Percentiles rank a stretch among this genome's conserved stretches.
phyloP scores from a whole-genome alignment of 495 filamentous ascomycete genomes.

The Beverwykella pulmonaria region DNA sequence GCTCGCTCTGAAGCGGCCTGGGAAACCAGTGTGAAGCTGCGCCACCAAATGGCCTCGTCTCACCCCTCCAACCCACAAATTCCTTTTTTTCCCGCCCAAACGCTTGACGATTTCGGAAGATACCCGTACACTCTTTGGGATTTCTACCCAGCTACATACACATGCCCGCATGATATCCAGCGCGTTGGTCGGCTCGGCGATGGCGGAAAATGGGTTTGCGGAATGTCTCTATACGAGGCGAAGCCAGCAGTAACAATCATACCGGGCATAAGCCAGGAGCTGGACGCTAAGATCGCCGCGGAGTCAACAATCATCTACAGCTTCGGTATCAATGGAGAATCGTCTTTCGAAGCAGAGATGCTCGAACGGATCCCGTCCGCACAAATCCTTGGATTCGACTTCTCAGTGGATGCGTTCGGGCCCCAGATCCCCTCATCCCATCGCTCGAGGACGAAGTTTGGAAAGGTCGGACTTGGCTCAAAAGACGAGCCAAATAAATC shows the following conservation, averaged over 20 bases:
- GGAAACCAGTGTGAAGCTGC: constrained; percentile 4
- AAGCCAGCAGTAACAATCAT: constrained; percentile 1
- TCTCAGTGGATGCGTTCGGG: constrained; percentile 38
- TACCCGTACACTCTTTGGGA: constrained; percentile 45
- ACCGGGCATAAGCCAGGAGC: not conserved
- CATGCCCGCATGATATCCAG: constrained; percentile 43
- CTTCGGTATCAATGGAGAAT: constrained; percentile 43
- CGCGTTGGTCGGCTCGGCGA: constrained; percentile 43
- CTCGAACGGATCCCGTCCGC: constrained; percentile 39
- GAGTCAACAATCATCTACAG: constrained; percentile 38
- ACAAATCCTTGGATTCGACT: constrained; percentile 43
- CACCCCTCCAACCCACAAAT: constrained; percentile 14
- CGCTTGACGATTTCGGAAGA: constrained; percentile 6
- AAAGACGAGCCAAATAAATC: constrained; percentile 18
- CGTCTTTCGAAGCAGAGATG: constrained; percentile 44
- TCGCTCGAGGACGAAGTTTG: constrained; percentile 20
- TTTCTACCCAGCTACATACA: constrained; percentile 41
- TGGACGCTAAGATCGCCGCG: not conserved
- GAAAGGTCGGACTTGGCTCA: constrained; percentile 33
- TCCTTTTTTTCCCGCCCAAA: constrained; percentile 8
- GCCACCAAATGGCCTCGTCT: constrained; percentile 2
- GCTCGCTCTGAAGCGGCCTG: constrained; percentile 3
- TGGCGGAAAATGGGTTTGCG: constrained; percentile 46
- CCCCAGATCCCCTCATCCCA: constrained; percentile 29
- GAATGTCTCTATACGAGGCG: constrained; percentile 38